Evolutionary conservation across 139 green algal genomes (phyloP).

Genomic region (Chlorella sp.): DNA sequence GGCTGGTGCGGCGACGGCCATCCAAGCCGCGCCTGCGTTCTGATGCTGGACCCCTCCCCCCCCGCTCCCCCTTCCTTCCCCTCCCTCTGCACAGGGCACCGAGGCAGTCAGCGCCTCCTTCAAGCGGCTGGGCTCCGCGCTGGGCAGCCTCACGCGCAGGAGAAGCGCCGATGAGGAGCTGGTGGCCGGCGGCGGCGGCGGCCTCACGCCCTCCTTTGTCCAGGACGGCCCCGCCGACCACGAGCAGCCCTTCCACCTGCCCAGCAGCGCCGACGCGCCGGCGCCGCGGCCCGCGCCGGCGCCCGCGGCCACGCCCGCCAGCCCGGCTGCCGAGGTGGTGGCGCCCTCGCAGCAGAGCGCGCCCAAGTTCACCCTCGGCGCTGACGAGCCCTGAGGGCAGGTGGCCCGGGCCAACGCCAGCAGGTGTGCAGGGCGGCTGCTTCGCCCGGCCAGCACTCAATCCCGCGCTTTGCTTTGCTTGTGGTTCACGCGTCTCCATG

Average conservation of each 20-base stretch:
- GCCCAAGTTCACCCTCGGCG: too few relatives aligned
- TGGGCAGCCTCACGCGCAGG: slow-evolving; percentile 5
- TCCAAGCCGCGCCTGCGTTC: too few relatives aligned
- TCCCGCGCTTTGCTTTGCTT: too few relatives aligned
- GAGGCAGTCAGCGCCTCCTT: slow-evolving; percentile 6
- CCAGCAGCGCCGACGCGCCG: background rate
- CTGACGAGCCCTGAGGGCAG: too few relatives aligned
- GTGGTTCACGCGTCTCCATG: too few relatives aligned
- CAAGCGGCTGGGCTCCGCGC: slow-evolving; percentile 18
- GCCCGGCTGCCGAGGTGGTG: too few relatives aligned
- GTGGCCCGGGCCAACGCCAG: too few relatives aligned
- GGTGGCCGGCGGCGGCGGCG: background rate
- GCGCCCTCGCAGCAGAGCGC: too few relatives aligned
- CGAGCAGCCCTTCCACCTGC: background rate
- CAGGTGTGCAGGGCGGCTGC: too few relatives aligned
- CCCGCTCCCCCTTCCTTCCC: background rate
- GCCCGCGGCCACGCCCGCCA: background rate
- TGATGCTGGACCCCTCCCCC: background rate
- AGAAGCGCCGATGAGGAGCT: too few relatives aligned
- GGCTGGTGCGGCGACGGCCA: too few relatives aligned
- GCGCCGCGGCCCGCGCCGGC: background rate
- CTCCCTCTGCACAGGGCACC: background rate
- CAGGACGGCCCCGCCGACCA: background rate
- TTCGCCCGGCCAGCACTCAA: too few relatives aligned
- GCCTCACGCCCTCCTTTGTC: slow-evolving; percentile 2